Evolutionary conservation across 805 yeast genomes (phyloP).

Genomic region (Spathaspora gorwiae): DNA sequence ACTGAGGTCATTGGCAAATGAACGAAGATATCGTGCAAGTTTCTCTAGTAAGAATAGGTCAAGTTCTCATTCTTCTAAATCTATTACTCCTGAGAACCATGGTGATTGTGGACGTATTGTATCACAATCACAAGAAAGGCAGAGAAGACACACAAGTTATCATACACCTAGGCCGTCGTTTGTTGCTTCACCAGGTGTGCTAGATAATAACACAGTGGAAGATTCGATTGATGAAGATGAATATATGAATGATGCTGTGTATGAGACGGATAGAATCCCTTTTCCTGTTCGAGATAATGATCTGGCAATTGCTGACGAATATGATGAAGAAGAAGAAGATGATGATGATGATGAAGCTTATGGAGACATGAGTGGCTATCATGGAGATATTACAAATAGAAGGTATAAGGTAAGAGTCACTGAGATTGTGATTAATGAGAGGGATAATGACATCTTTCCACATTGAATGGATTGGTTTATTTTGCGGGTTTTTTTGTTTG

Average conservation of each 20-base stretch:
- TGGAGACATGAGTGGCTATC: constrained; percentile 16
- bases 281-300: constrained; percentile 9
- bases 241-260: constrained; percentile 4
- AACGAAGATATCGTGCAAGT: constrained; percentile 20
- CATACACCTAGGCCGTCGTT: constrained; percentile 21
- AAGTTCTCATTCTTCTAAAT: background rate
- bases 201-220: constrained; percentile 11
- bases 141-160: constrained; percentile 29
- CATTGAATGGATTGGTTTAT: background rate
- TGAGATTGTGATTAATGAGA: constrained; percentile 35
- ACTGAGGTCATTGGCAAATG: constrained; percentile 31
- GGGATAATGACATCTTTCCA: constrained; percentile 28
- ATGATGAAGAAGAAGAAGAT: constrained; percentile 7
- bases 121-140: background rate
- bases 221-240: constrained; percentile 12
- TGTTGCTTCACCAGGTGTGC: constrained; percentile 3
- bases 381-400: constrained; percentile 18
- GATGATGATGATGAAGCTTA: constrained; percentile 10
- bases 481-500: background rate
- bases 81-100: background rate
- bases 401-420: constrained; percentile 38
- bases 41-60: background rate
- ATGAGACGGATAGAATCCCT: background rate
- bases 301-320: constrained; percentile 9
- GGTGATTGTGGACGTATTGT: background rate